A percentile compares a stretch with the other conserved stretches of the same genome.
These are phyloP conservation scores for Cajanus cajan DNA, from an alignment of 306 rosid genomes.

Conservation along the genomic window DNA sequence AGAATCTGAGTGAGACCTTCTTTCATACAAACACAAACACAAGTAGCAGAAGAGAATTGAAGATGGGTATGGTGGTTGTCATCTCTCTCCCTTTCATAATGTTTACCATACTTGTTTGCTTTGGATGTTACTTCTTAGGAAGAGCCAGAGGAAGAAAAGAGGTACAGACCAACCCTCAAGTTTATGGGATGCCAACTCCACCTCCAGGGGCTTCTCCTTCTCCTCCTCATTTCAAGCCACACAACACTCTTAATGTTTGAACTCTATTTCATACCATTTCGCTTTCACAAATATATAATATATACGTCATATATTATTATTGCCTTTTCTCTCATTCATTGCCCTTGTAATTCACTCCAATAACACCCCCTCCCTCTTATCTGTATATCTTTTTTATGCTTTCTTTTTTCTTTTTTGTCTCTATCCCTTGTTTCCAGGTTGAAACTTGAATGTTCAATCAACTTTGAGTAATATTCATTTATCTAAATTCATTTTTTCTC, in stretches of 20 bases:
- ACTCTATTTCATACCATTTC: too few relatives aligned
- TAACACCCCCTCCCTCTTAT: too few relatives aligned
- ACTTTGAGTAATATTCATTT: neutral
- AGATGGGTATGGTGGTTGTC: conserved; percentile 91
- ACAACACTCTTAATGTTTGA: conserved; percentile 48
- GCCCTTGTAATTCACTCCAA: neutral
- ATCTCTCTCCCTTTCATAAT: conserved; percentile 80
- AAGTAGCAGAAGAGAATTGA: neutral
- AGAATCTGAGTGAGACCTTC: too few relatives aligned
- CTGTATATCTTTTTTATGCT: neutral
- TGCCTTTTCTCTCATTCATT: too few relatives aligned
- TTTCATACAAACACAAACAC: too few relatives aligned
- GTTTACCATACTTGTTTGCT: conserved; percentile 64
- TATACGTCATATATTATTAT: too few relatives aligned
- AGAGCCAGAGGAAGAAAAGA: conserved; percentile 68
- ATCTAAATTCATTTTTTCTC: neutral
- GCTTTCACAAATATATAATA: too few relatives aligned
- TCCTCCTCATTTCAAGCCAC: conserved; percentile 44
- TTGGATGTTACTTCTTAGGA: conserved; percentile 87
- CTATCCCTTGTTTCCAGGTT: neutral
- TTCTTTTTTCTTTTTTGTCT: neutral
- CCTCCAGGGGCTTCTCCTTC: conserved; percentile 48
- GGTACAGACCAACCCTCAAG: conserved; percentile 54
- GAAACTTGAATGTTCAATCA: neutral
- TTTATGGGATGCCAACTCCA: conserved; percentile 70